phyloP scores from a whole-genome alignment of 768 basidiomycete genomes.

The Pisolithus orientalis region DNA sequence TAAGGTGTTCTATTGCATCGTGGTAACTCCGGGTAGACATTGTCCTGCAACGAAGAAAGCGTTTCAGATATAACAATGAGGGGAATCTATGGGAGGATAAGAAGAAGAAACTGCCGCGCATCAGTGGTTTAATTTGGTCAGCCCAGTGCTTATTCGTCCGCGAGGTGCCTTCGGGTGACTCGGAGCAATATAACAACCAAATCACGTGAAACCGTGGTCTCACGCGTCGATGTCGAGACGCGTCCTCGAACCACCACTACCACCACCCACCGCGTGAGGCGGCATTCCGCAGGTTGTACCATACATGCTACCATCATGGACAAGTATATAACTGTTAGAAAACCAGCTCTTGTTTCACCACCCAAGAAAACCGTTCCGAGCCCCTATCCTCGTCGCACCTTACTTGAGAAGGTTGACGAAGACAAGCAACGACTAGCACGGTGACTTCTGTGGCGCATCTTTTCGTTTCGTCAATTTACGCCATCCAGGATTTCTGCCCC shows the following conservation, averaged over 20 bases:
- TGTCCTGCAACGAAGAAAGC: conserved; percentile 16
- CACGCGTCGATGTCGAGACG: background rate
- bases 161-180: background rate
- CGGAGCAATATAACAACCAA: background rate
- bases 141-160: no score
- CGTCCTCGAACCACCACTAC: background rate
- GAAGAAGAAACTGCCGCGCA: conserved; percentile 6
- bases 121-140: background rate
- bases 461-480: background rate
- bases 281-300: background rate
- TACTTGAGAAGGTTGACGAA: conserved; percentile 8
- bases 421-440: conserved; percentile 14
- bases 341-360: conserved; percentile 5
- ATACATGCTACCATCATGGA: conserved; percentile 18
- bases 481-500: conserved; percentile 25
- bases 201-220: background rate
- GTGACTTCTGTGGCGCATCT: conserved; percentile 2
- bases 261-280: background rate
- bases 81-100: conserved; percentile 5
- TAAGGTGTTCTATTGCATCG: conserved; percentile 68
- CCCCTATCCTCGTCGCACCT: conserved; percentile 7
- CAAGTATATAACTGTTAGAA: conserved; percentile 19
- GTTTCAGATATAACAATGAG: conserved; percentile 3
- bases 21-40: conserved; percentile 60
- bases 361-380: background rate